Base-by-base conservation (phyloP, 1,284 basidiomycete species). In the Phylloboletellus chloephorus region DNA sequence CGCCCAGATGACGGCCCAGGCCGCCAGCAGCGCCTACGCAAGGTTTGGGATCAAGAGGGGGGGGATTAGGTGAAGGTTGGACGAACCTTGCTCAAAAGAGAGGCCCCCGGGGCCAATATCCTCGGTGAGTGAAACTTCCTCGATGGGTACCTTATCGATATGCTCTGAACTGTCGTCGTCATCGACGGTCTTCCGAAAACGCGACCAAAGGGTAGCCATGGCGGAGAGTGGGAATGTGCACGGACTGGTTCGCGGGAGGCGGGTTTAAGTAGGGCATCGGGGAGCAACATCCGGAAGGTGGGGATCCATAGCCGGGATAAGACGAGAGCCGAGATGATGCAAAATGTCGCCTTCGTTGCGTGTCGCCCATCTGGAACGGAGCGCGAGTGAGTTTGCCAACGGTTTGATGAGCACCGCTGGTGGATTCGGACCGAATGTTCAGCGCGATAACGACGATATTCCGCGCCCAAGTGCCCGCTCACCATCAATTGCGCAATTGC, bases 1-100 rank as follows among this genome's bases (percentile, higher is more conserved):
- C 58, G 3, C 72, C 72, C 0, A 74, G 56, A 53, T 76, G 71
- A 33, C 73, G 66, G 1, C 73, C 73, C 57, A 76, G 70, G 11
- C 72, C 72, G 19, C 73, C 72, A 16, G 69, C 66, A 4, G 64
- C 51, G 43, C 66, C 72, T 73, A 28, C 3, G 2, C 3, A 30
- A 15, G 17, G 17, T 19, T 9, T 39, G 20, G 11, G 34, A 25
- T 10, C 15, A 21, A 26, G 15, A 8, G 3, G 10, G 24, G 7
- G 10, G 15, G 21, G 12, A 15, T 12, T 8, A 11, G 19, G 7
- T 11, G n/a, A 31, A 31, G 21, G 13, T n/a, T 9, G 8, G 16
- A 40, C 47, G 7, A 15, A 56, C 64, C 54, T 52, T 64, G 63
- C 20, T 61, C 54, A 15, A 58, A 46, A 5, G 58, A 50, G 13